phyloP scores from a whole-genome alignment of 1,284 basidiomycete species.

The Vanrija sp. region DNA sequence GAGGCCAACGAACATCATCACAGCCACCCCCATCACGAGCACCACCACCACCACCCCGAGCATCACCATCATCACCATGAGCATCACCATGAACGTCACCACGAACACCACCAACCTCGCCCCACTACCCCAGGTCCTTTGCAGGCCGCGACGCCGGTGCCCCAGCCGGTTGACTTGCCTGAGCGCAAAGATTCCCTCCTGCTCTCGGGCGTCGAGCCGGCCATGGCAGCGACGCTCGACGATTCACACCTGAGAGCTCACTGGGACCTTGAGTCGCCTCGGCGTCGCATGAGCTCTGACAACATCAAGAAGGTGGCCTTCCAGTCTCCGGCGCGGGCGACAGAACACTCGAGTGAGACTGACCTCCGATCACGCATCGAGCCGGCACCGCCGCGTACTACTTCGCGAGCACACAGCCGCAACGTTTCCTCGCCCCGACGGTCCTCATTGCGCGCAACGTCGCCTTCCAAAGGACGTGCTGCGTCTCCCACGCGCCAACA shows the following conservation, averaged over 20 bases:
- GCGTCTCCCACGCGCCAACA: background rate
- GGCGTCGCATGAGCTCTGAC: constrained; percentile 11
- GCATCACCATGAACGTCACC: no score
- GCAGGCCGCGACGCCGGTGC: no score
- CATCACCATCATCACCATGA: no score
- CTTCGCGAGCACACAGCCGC: background rate
- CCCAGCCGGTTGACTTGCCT: no score
- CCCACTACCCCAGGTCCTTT: no score
- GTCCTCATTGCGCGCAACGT: background rate
- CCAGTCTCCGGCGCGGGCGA: constrained; percentile 4
- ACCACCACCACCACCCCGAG: no score
- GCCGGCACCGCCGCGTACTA: background rate
- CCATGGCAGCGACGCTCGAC: background rate
- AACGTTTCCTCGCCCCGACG: background rate
- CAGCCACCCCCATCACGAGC: no score
- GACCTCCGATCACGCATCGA: constrained; percentile 8
- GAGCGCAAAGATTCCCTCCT: no score
- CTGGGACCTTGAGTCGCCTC: constrained; percentile 3
- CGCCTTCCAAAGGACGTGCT: background rate
- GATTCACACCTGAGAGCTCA: background rate
- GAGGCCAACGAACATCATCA: no score
- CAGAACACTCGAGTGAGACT: constrained; percentile 3
- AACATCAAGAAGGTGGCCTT: constrained; percentile 19
- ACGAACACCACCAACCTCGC: no score
- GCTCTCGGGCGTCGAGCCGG: background rate